Evolutionary conservation across 192 early-diverging fungal species (phyloP).

Genomic region (Phlyctochytrium planicorne): DNA sequence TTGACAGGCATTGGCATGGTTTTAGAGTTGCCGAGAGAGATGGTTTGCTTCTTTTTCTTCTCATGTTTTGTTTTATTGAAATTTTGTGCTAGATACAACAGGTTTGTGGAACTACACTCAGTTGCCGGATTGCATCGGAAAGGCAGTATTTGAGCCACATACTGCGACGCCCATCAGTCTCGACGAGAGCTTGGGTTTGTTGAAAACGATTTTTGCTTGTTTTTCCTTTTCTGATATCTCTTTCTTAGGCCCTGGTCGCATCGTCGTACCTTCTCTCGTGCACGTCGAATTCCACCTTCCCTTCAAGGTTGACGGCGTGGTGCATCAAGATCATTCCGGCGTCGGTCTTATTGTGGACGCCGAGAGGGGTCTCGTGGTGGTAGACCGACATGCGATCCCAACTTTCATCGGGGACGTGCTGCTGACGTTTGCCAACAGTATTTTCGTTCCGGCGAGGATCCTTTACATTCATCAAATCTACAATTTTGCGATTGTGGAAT

Average conservation of each 20-base stretch:
- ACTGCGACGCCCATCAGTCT: constrained; percentile 69
- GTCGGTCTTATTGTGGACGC: constrained; percentile 55
- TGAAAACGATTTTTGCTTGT: too few relatives aligned
- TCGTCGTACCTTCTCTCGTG: constrained; percentile 77
- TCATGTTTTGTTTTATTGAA: constrained; percentile 1
- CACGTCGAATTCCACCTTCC: constrained; percentile 74
- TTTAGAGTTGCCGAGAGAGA: constrained; percentile 58
- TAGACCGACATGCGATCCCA: constrained; percentile 74
- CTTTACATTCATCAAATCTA: constrained; percentile 79
- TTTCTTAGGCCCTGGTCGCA: constrained; percentile 62
- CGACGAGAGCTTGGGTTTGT: constrained; percentile 63
- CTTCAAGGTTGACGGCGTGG: constrained; percentile 59
- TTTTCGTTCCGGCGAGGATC: constrained; percentile 80
- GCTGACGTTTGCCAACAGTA: constrained; percentile 78
- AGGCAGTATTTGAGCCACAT: constrained; percentile 59
- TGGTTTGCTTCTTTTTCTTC: constrained; percentile 19
- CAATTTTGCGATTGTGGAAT: constrained; percentile 83
- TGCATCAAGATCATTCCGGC: constrained; percentile 49
- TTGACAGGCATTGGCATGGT: constrained; percentile 45
- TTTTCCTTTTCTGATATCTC: too few relatives aligned
- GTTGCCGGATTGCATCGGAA: constrained; percentile 54
- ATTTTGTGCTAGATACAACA: constrained; percentile 40
- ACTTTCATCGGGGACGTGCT: constrained; percentile 78
- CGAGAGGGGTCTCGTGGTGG: constrained; percentile 72
- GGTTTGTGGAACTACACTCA: constrained; percentile 78